These are phyloP conservation scores for Yamadazyma oceani DNA, from an alignment of 1,139 yeast genomes.

Conservation along the genomic window DNA sequence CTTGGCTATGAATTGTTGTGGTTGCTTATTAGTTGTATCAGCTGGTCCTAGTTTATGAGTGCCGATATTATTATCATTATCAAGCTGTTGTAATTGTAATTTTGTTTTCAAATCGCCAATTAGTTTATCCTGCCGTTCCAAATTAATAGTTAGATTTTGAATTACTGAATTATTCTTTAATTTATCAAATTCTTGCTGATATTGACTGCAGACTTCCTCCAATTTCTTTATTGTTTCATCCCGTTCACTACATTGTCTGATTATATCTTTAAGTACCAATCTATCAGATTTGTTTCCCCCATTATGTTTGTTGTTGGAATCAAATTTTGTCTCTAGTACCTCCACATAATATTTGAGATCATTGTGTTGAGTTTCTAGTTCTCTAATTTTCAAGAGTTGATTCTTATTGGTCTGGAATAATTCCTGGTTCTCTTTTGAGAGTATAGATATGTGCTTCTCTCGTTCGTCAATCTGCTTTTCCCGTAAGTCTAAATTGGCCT, in stretches of 20 bases:
- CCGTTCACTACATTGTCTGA: conserved; percentile 19
- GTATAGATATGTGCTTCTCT: conserved; percentile 13
- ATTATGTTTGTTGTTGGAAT: conserved; percentile 2
- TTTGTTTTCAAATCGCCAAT: conserved; percentile 22
- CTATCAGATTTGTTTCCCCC: conserved; percentile 7
- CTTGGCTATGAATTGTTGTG: conserved; percentile 20
- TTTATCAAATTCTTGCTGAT: conserved; percentile 20
- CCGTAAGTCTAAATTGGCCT: conserved; percentile 6
- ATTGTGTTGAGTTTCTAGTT: conserved; percentile 20
- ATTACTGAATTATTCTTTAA: conserved; percentile 18
- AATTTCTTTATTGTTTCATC: conserved; percentile 23
- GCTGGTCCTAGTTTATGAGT: not conserved
- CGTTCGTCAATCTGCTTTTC: conserved; percentile 19
- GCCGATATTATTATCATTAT: too few species aligned
- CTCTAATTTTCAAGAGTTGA: conserved; percentile 15
- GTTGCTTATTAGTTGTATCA: conserved; percentile 5
- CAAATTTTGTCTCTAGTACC: conserved; percentile 20
- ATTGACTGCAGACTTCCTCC: conserved; percentile 24
- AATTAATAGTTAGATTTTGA: conserved; percentile 18
- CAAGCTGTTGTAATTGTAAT: conserved; percentile 15
- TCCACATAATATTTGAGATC: conserved; percentile 22
- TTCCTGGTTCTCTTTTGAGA: conserved; percentile 14
- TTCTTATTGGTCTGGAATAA: conserved; percentile 10
- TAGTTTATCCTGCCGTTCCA: conserved; percentile 25
- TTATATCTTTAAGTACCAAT: conserved; percentile 12